Percentiles rank a stretch among this genome's conserved stretches.
Evolutionary conservation across 306 rosid genomes (phyloP).

Genomic region (Castanospermum australe): DNA sequence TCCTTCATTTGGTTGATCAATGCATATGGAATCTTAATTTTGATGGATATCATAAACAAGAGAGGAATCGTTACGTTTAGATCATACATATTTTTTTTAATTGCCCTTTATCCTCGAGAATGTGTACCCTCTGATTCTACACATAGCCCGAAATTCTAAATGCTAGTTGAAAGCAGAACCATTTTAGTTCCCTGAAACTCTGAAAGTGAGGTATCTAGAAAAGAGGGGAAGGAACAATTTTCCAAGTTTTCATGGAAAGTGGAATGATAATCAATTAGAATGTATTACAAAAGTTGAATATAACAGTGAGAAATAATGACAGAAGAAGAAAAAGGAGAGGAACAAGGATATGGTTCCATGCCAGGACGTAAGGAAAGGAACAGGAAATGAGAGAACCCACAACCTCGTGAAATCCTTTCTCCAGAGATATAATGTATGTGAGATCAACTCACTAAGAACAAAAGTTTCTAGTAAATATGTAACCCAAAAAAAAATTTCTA

Average conservation of each 20-base stretch:
- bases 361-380: too few relatives aligned
- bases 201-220: not conserved
- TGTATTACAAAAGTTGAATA: not conserved
- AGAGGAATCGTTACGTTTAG: not conserved
- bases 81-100: not conserved
- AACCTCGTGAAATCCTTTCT: too few relatives aligned
- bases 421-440: too few relatives aligned
- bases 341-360: not conserved
- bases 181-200: conserved; percentile 6
- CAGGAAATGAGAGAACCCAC: too few relatives aligned
- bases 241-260: not conserved
- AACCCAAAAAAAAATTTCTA: too few relatives aligned
- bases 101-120: too few relatives aligned
- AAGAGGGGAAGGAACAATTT: not conserved
- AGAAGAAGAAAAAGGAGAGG: not conserved
- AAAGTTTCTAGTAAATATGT: too few relatives aligned
- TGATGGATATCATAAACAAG: not conserved
- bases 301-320: not conserved
- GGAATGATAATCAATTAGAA: not conserved
- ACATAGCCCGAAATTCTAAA: not conserved
- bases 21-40: not conserved
- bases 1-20: not conserved
- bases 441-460: too few relatives aligned
- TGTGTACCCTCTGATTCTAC: not conserved
- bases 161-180: not conserved